Evolutionary conservation across 2,329 filamentous ascomycete genomes (phyloP).

Genomic region (Xylaria sp.): DNA sequence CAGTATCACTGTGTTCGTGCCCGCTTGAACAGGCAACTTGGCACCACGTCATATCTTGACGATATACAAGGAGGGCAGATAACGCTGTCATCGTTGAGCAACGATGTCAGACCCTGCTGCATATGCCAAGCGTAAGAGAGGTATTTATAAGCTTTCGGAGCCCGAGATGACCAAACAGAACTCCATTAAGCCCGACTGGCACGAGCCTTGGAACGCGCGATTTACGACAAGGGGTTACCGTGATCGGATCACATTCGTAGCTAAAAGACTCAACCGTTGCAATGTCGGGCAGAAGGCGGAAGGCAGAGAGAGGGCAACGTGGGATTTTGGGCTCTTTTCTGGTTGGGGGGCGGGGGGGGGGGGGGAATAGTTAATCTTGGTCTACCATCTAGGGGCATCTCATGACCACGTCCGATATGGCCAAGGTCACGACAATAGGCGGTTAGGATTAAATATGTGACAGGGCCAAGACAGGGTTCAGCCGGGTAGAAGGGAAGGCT

Average conservation of each 20-base stretch:
- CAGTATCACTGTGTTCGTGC: not conserved
- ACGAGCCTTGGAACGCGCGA: not conserved
- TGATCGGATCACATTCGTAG: not conserved
- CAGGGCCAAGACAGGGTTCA: constrained; percentile 1
- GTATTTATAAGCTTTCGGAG: constrained; percentile 4
- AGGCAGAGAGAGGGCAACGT: not conserved
- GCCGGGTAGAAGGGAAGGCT: constrained; percentile 23
- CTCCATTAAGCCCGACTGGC: not conserved
- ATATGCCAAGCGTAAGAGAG: constrained; percentile 18
- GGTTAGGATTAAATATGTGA: constrained; percentile 4
- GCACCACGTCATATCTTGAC: constrained; percentile 18
- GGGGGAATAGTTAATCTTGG: not conserved
- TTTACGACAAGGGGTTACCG: constrained; percentile 6
- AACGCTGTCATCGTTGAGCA: not conserved
- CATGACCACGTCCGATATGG: not conserved
- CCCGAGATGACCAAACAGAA: constrained; percentile 1
- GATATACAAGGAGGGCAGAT: not conserved
- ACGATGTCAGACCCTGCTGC: constrained; percentile 7
- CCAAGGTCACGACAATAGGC: constrained; percentile 7
- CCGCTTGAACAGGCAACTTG: constrained; percentile 10
- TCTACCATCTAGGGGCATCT: not conserved
- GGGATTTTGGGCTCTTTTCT: constrained; percentile 3
- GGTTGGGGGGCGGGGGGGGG: no score
- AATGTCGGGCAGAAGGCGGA: constrained; percentile 13
- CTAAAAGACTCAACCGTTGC: constrained; percentile 7